These are phyloP conservation scores for Boletus tomentosulus DNA, from an alignment of 768 basidiomycete genomes.

Conservation along the genomic window DNA sequence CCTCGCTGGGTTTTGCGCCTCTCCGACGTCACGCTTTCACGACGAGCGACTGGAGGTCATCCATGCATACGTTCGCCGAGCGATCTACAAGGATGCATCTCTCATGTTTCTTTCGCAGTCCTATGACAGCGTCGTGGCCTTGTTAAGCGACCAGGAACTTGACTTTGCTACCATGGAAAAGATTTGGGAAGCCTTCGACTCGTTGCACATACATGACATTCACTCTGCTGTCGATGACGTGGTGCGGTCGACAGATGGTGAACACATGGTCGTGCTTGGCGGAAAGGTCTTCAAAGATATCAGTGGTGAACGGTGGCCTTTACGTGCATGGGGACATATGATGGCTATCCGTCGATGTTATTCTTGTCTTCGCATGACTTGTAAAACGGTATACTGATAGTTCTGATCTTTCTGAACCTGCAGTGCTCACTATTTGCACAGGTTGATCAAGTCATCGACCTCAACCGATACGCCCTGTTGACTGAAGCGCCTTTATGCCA, in stretches of 20 bases:
- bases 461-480: constrained; percentile 29
- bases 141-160: constrained; percentile 29
- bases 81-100: constrained; percentile 33
- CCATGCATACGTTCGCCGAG: constrained; percentile 35
- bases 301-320: constrained; percentile 28
- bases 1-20: constrained; percentile 33
- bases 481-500: constrained; percentile 14
- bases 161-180: constrained; percentile 32
- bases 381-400: constrained; percentile 23
- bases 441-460: constrained; percentile 29
- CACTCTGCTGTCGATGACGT: constrained; percentile 31
- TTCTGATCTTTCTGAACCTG: neutral
- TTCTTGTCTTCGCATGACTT: constrained; percentile 30
- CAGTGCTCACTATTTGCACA: constrained; percentile 5
- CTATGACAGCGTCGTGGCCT: constrained; percentile 27
- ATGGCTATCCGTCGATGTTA: constrained; percentile 29
- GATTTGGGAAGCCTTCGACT: constrained; percentile 30
- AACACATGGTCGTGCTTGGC: constrained; percentile 30
- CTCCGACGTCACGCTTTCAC: constrained; percentile 29
- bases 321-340: constrained; percentile 36
- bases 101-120: constrained; percentile 37
- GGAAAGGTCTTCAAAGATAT: constrained; percentile 32
- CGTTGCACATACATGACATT: constrained; percentile 28
- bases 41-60: constrained; percentile 34
- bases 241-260: constrained; percentile 25